Evolutionary conservation across 2,329 filamentous ascomycete genomes (phyloP).

Genomic region (Neophaeococcomyces mojaviensis): DNA sequence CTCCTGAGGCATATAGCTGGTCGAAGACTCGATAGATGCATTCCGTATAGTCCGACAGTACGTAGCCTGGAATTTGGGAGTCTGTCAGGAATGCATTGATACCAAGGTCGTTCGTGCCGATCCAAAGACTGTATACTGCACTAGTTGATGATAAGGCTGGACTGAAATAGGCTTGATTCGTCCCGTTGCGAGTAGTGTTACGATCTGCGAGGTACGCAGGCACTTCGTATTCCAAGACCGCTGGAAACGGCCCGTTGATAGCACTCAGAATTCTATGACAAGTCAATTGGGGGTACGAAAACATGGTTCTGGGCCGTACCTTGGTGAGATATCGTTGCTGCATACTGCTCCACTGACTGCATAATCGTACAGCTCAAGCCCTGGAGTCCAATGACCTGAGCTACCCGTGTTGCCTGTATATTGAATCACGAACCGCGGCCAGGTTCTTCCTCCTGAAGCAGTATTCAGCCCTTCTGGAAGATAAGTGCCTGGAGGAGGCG

Average conservation of each 20-base stretch:
- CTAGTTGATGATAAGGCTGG: slow-evolving; percentile 12
- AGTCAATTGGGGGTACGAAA: background rate
- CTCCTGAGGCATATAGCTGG: slow-evolving; percentile 57
- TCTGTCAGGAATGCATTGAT: slow-evolving; percentile 59
- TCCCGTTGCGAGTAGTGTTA: slow-evolving; percentile 13
- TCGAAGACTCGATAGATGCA: slow-evolving; percentile 61
- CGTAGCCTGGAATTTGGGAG: slow-evolving; percentile 51
- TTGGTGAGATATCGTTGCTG: slow-evolving; percentile 57
- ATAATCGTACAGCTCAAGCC: slow-evolving; percentile 51
- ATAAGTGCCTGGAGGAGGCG: slow-evolving; percentile 56
- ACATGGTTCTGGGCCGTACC: slow-evolving; percentile 1
- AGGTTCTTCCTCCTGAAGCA: slow-evolving; percentile 58
- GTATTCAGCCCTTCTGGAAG: slow-evolving; percentile 44
- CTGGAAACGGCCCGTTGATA: slow-evolving; percentile 53
- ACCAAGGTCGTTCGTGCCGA: slow-evolving; percentile 74
- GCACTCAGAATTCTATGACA: slow-evolving; percentile 38
- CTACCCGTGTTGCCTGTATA: slow-evolving; percentile 50
- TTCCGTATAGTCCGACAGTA: slow-evolving; percentile 57
- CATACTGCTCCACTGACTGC: slow-evolving; percentile 67
- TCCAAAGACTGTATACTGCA: slow-evolving; percentile 67
- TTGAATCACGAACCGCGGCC: slow-evolving; percentile 60
- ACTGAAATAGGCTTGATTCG: slow-evolving; percentile 13
- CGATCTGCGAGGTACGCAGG: slow-evolving; percentile 49
- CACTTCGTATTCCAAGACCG: slow-evolving; percentile 55
- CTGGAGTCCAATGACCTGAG: slow-evolving; percentile 22